Base-by-base conservation (phyloP, 2,329 filamentous ascomycete species). In the Talaromyces sp. region DNA sequence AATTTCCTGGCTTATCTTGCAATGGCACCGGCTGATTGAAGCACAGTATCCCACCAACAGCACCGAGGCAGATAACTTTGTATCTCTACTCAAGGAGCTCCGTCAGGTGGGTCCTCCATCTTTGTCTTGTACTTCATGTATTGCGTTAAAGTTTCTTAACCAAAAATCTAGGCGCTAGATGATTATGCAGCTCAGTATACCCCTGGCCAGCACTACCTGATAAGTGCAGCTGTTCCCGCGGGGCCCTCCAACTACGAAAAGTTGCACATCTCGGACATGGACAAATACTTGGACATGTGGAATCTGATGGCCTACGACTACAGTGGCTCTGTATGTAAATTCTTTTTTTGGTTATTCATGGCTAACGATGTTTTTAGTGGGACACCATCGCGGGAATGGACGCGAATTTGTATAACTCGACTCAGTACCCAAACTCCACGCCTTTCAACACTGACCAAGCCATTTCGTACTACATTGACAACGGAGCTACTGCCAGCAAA, bases 251-350 rank as follows among this genome's bases (percentile, higher is more conserved):
- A 80, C 64, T 82, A 81, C 67, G 70, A 75, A 24, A 73, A 69
- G 14, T 65, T 82, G 61, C 71, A 75, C 14, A 70, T 82, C 8
- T 65, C 68, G 3, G 72, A 69, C 17, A 82, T 83, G 80, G 74
- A 80, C 65, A 50, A 69, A 17, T 75, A 79, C 55, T 73, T 82
- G 46, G 78, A 81, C 64, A 81, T 82, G 71, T 82, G 78, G 76
- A 82, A 83, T 65, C 66, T 78, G 9, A 96, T 96, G 91, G 89
- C 89, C 1, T 96, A 96, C 75, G 91, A 96, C 76, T 96, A 86
- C 72, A 62, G 60, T 27, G 60, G 60, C 9, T 59, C 52, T 14
- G 60, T 59, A 52, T n/a, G 60, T 56, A 10, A 13, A 11, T 31
- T 11, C 24, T 3, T 0, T 35, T 31, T 27, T 32, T 38, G 4